Evolutionary conservation across 768 basidiomycete genomes (phyloP), one percentile per base, ranked within the genome.

Genomic region (Pluteus cervinus): DNA sequence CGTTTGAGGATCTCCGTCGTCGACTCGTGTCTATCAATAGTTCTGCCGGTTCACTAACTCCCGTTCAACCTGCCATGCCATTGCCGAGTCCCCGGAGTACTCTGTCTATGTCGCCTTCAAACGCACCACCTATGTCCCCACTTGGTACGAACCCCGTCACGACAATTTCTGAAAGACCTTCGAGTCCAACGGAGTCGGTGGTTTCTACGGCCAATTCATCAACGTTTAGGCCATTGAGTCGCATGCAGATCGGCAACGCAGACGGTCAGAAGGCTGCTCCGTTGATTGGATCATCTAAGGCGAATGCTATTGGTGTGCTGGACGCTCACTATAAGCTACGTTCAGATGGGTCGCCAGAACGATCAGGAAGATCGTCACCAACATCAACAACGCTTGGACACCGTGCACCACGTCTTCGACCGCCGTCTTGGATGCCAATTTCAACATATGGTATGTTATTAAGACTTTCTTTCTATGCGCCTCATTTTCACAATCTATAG

Each of bases 201-300:
- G 57, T 83, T 5, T 91, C 89, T 3, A 75, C 75, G 4, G 60
- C 81, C 1, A 84, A 82, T 45, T 83, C 84, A 0, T 68, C 74
- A 8, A 69, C 73, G 1, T 65, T 80, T 38, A 68, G 73, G 15
- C 71, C 71, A 3, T 55, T 71, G 10, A 81, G 79, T 43, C 68
- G 80, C 25, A 55, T 87, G 29, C 84, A 85, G 18, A 66, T 85
- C 10, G 83, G 83, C 5, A 76, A 79, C 33, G 70, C 69, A 9
- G 89, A 91, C 45, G 74, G 79, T 1, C 80, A 81, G 46, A 93
- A 94, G 53, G 92, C 87, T 4, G 86, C 88, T 0, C 86, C 96
- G 18, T 89, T 92, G 4, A 64, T 98, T 26, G 92, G 86, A 2
- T 85, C 91, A 2, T 87, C 86, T 5, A 83, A 76, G 52, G 75